Evolutionary conservation across 2,329 filamentous ascomycete genomes (phyloP).

Genomic region (Cytospora piceicola): DNA sequence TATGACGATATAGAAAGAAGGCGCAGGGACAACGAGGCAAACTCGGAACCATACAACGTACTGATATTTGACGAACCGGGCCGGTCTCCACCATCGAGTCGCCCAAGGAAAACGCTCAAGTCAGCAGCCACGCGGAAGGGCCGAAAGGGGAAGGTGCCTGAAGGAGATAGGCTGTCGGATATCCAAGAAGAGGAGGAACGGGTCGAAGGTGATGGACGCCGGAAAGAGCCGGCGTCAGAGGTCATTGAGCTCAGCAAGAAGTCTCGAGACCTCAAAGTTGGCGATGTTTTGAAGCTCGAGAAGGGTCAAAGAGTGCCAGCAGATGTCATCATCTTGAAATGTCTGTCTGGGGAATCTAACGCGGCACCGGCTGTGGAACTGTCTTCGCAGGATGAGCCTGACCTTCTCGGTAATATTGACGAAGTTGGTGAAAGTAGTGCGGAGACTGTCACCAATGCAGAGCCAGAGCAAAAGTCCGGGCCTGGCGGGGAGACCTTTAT

Average conservation of each 20-base stretch:
- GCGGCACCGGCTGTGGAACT: constrained; percentile 40
- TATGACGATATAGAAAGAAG: constrained; percentile 88
- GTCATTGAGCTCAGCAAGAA: constrained; percentile 75
- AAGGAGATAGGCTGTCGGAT: constrained; percentile 59
- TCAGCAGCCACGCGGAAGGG: constrained; percentile 47
- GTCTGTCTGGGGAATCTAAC: constrained; percentile 44
- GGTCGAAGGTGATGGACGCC: constrained; percentile 47
- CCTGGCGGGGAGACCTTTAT: constrained; percentile 91
- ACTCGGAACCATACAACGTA: constrained; percentile 85
- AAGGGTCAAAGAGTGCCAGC: constrained; percentile 94
- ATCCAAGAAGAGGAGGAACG: constrained; percentile 71
- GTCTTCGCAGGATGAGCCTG: constrained; percentile 42
- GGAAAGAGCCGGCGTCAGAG: constrained; percentile 49
- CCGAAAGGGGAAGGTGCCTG: constrained; percentile 42
- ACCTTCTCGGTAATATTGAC: constrained; percentile 48
- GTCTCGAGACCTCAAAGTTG: constrained; percentile 87
- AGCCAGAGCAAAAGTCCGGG: constrained; percentile 40
- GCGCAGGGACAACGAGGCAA: constrained; percentile 88
- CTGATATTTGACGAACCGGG: constrained; percentile 68
- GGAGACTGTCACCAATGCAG: constrained; percentile 42
- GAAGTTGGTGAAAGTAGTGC: constrained; percentile 37
- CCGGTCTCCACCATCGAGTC: constrained; percentile 38
- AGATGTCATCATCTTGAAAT: constrained; percentile 92
- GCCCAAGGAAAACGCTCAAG: constrained; percentile 51
- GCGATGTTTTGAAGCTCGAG: constrained; percentile 88